Base-by-base conservation (phyloP, 768 basidiomycete species). In the Termitomyces sp. region DNA sequence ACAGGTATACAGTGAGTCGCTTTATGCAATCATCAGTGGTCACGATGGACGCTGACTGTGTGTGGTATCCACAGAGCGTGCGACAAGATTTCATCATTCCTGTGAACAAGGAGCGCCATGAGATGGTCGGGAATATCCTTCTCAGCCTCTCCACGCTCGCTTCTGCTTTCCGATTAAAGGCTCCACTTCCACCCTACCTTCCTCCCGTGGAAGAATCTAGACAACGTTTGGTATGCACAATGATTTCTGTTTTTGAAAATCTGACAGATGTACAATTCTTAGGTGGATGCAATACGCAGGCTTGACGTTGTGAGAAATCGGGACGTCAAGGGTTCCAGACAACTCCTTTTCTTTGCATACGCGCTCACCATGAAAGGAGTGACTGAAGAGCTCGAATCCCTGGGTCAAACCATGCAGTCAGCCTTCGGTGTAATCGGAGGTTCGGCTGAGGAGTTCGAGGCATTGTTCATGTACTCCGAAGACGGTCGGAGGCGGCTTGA, bases 41-140 rank as follows among this genome's bases (percentile, higher is more conserved):
- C 27, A 34, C 14, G n/a, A 37, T 34, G 27, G 49, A 37, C 5
- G 25, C 42, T 57, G 41, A 58, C 29, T 49, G n/a, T 29, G 32
- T 27, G 19, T 53, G 31, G 44, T 46, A 43, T 48, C 32, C 32
- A 44, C 67, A 95, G 92, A 85, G 78, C 54, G 91, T 98, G 21
- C 79, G 90, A 42, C 75, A 80, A 29, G 93, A 96, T 56, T 98
- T 97, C 64, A 91, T 98, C 60, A 69, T 92, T 2, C 95, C 96
- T 1, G 95, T 96, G 46, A 97, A 90, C 66, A 82, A 75, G 66
- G 89, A 97, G 64, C 81, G 96, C 21, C 85, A 89, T 3, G 95
- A 97, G 68, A 92, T 99, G 91, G 92, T 86, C 46, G 95, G 95
- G 37, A 96, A 93, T 70, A 90, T 98, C 59, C 89, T 98, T 56